Base-by-base conservation (phyloP, 805 yeast species). In the Phaffomyces antillensis region DNA sequence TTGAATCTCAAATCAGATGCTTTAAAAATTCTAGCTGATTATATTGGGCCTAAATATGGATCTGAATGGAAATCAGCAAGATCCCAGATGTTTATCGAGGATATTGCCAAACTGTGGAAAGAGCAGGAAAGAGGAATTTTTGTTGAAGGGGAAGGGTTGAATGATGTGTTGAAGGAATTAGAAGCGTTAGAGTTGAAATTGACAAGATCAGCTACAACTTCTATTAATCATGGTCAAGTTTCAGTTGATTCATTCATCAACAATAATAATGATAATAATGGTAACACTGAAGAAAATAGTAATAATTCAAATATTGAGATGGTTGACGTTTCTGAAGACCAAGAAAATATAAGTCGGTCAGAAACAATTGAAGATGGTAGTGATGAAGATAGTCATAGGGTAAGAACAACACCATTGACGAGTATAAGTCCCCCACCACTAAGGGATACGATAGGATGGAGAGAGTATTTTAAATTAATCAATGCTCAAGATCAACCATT, bases 1-100 rank as follows among this genome's bases (percentile, higher is more conserved):
- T 73, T 93, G 26, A 89, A 89, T 61, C 76, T 93, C 51, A 88
- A 91, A 56, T 81, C 96, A 0, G 82, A 85, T 51, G 98, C 96
- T 0, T 68, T 93, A 15, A 75, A 72, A 37, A 74, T 75, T 1
- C 66, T 93, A 30, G 86, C 96, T 1, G 80, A 79, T n/a, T 75
- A 78, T 43, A 71, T 93, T 24, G 93, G 97, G 3, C 71, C 70
- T 36, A 73, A 74, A 37, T 90, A 81, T 63, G 98, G 98, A 11
- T 76, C 76, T 8, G 89, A 88, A 41, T 91, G 99, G 98, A 76
- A 86, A 54, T 76, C 84, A 10, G 68, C 77, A 0, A 70, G 72
- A 46, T 71, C 87, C 1, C 85, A 81, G 54, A 61, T 67, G 42
- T 75, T 80, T 52, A 59, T 91, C 23, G 98, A 93, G 56, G 82